Evolutionary conservation across 352 stramenopile species (phyloP), one percentile per base, ranked within the genome.

Genomic region (Peronospora belbahrii): DNA sequence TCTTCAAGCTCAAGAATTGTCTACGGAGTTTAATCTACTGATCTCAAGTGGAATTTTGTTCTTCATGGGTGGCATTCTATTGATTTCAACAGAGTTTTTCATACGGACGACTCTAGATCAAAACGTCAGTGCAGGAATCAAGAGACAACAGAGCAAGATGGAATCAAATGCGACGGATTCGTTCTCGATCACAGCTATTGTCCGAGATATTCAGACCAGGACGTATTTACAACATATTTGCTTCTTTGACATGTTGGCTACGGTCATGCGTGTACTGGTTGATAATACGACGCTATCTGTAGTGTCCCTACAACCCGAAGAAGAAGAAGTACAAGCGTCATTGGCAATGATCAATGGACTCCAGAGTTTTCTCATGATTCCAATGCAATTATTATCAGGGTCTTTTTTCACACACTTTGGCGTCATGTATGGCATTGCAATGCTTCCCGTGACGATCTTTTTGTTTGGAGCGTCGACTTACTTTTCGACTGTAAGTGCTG

Each of bases 291-390:
- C 76, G 46, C 52, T 93, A 4, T 80, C 81, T 6, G 69, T 90
- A 9, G 62, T 93, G 5, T 86, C 78, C 15, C 52, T 69, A 8
- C 74, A 88, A 32, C 59, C 67, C n/a, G n/a, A n/a, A 3, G 79
- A 91, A 28, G 66, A 79, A 19, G 48, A 73, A 1, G 74, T 91
- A 33, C 90, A 93, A 38, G 59, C 67, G 1, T 88, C 79, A 17
- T 57, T 93, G 34, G 82, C 78, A 0, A 59, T 59, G 39, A 84
- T 93, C 42, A 93, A 89, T 48, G 77, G 76, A n/a, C 48, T 88
- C 11, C 82, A 93, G 49, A 93, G 82, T 43, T 74, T 89, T 19
- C 57, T 93, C 17, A 93, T 93, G 82, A 89, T 93, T 42, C 82
- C 82, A 10, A 73, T 93, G 62, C 82, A 93, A 36, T 42, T 91